phyloP scores from a whole-genome alignment of 2,329 filamentous ascomycete genomes.

The Ilyonectria destructans region DNA sequence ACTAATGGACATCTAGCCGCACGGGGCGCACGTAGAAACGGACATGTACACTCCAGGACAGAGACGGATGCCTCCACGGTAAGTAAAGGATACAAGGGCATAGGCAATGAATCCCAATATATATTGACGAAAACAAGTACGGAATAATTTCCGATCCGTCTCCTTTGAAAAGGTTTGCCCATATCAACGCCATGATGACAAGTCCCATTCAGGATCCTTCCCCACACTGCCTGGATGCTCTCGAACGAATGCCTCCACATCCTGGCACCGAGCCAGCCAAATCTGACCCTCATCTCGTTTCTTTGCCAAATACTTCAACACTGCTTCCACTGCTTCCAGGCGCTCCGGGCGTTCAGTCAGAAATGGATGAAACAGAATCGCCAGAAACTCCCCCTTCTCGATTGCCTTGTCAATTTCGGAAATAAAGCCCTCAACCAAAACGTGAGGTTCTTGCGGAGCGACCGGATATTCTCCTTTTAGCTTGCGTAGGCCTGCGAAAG shows the following conservation, averaged over 20 bases:
- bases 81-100: no score
- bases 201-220: constrained; percentile 2
- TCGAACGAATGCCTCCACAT: constrained; percentile 10
- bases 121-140: no score
- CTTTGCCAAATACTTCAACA: constrained; percentile 1
- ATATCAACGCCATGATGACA: constrained; percentile 10
- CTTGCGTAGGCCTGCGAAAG: constrained; percentile 17
- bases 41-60: no score
- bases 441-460: background rate
- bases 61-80: no score
- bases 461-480: constrained; percentile 14
- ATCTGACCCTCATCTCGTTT: constrained; percentile 5
- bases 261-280: constrained; percentile 18
- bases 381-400: background rate
- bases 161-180: no score
- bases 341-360: constrained; percentile 12
- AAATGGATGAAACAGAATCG: constrained; percentile 13
- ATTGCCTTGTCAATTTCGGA: constrained; percentile 15
- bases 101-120: no score
- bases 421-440: background rate
- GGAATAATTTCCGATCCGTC: no score
- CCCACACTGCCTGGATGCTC: constrained; percentile 2
- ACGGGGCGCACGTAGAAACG: no score
- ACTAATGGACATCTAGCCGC: no score
- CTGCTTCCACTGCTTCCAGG: constrained; percentile 13